Base-by-base conservation (phyloP, 2,329 filamentous ascomycete genomes). In the Dactylella cylindrospora region DNA sequence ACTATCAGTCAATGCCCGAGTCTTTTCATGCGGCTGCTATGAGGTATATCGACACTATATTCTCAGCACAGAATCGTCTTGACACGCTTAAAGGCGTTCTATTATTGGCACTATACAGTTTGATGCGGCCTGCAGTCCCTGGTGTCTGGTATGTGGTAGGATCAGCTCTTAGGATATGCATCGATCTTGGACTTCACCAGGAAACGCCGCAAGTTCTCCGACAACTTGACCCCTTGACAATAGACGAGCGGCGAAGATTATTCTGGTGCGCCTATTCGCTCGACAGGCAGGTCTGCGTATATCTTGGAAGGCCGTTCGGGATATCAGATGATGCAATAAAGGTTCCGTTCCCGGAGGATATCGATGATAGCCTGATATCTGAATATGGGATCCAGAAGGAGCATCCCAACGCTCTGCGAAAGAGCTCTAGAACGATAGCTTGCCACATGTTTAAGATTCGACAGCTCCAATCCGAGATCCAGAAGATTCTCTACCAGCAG, bases 241-340 rank as follows among this genome's bases (percentile, higher is more conserved):
- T 91, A 43, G 91, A 97, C 71, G 80, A 95, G 64, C 83, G 90
- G 41, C 80, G 91, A 47, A 81, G 91, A 28, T 77, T 97, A 6
- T 97, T 90, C 89, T 97, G 91, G 91, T 95, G 89, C 74, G 90
- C 90, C 0, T 97, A 97, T 74, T 91, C 88, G 1, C 82, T 96
- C 53, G 91, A 97, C 73, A 82, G 91, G 9, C 83, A 97, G 5
- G 90, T 97, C 39, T 93, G 88, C 69, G 90, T 89, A 20, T 96
- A 90, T 68, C 90, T 97, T 8, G 91, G 91, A 25, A 80, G 91
- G 51, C 91, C 91, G 2, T 94, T 96, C 70, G 90, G 90, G 13
- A 89, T 97, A 65, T 90, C 86, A 10, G 91, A 97, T 74, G 88
- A 95, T 71, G 88, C 94, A 62, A 88, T 97, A 69, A 96, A 90